Evolutionary conservation across 768 basidiomycete species (phyloP).

Genomic region (Mycena haematopus): DNA sequence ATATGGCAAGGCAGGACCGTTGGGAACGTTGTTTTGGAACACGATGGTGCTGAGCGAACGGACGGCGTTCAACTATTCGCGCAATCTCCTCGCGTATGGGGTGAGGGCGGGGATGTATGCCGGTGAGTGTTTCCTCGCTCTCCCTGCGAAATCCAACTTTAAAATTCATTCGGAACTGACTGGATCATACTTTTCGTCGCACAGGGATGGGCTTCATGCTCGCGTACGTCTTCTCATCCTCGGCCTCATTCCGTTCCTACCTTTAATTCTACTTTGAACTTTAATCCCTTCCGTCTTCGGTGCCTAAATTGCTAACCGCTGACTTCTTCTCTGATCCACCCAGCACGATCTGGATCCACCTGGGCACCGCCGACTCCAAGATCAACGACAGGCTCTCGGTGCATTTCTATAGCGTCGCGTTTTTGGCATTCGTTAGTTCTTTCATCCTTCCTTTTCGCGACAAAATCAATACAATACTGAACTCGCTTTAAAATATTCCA

Average conservation of each 20-base stretch:
- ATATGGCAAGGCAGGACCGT: slow-evolving; percentile 37
- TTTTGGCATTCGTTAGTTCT: slow-evolving; percentile 52
- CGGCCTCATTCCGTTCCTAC: not conserved
- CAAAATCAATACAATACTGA: not conserved
- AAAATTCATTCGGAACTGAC: not conserved
- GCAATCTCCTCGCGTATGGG: slow-evolving; percentile 65
- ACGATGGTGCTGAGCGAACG: slow-evolving; percentile 56
- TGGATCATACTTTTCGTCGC: not conserved
- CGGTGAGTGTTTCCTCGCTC: slow-evolving; percentile 34
- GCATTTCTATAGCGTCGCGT: slow-evolving; percentile 64
- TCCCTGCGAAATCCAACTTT: not conserved
- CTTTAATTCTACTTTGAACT: not conserved
- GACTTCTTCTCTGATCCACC: not conserved
- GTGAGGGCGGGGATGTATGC: slow-evolving; percentile 63
- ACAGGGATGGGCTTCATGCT: slow-evolving; percentile 53
- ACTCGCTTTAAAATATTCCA: slow-evolving; percentile 22
- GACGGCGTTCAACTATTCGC: slow-evolving; percentile 53
- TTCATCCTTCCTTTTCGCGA: not conserved
- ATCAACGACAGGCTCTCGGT: slow-evolving; percentile 58
- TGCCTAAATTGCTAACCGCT: not conserved
- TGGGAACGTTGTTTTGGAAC: slow-evolving; percentile 46
- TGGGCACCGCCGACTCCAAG: slow-evolving; percentile 46
- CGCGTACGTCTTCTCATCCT: slow-evolving; percentile 38
- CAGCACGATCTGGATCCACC: slow-evolving; percentile 57
- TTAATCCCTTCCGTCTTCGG: not conserved